phyloP scores from a whole-genome alignment of 768 basidiomycete species.

The Boletus tomentosulus region DNA sequence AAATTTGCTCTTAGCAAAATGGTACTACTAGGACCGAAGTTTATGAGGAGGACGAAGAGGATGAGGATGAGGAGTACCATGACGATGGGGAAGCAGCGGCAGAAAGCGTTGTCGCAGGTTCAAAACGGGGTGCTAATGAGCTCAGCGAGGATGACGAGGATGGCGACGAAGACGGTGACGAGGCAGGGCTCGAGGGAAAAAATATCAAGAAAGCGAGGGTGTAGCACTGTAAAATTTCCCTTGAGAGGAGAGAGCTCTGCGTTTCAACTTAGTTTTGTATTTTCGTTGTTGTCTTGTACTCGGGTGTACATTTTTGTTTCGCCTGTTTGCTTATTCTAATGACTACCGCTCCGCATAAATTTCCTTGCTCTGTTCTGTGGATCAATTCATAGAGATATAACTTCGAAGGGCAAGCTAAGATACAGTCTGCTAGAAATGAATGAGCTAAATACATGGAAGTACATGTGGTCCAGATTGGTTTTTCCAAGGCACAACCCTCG shows the following conservation, averaged over 20 bases:
- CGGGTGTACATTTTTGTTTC: neutral
- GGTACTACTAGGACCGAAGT: slow-evolving; percentile 6
- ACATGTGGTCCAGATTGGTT: neutral
- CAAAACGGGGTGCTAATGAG: slow-evolving; percentile 26
- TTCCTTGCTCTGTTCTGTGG: too few relatives aligned
- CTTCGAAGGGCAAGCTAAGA: neutral
- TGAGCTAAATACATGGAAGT: neutral
- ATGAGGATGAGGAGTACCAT: slow-evolving; percentile 18
- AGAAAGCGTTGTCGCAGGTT: slow-evolving; percentile 12
- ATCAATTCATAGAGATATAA: neutral
- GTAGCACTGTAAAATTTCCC: neutral
- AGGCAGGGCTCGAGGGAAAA: slow-evolving; percentile 4
- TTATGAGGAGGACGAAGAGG: slow-evolving; percentile 14
- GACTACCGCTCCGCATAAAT: too few relatives aligned
- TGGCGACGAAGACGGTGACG: slow-evolving; percentile 9
- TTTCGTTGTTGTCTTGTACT: neutral
- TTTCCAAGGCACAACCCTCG: neutral
- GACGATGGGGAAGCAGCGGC: slow-evolving; percentile 9
- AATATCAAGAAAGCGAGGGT: slow-evolving; percentile 26
- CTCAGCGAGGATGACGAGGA: slow-evolving; percentile 9
- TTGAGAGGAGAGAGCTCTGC: neutral
- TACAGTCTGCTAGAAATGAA: neutral
- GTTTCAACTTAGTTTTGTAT: neutral
- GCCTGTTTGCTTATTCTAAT: neutral
- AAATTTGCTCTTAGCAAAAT: slow-evolving; percentile 8